Conservation (phyloP, 495 filamentous ascomycete genomes). For the Podospora didyma region DNA sequence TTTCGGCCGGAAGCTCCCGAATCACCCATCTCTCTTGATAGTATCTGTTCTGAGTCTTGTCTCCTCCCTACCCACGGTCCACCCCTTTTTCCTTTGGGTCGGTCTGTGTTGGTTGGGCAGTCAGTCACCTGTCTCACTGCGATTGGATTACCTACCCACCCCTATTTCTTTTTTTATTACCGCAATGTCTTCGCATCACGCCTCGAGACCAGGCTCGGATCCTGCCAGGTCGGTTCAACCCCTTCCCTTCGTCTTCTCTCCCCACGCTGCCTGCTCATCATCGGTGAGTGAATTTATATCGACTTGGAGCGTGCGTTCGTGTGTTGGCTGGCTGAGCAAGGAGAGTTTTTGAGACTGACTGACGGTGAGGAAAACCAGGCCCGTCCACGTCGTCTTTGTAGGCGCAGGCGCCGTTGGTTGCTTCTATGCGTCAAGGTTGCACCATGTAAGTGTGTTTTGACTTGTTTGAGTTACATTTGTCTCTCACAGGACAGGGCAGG, state of each 20-base stretch:
- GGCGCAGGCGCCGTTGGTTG: slow-evolving; percentile 57
- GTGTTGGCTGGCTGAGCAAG: no score
- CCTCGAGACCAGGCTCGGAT: slow-evolving; percentile 14
- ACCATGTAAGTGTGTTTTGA: slow-evolving; percentile 34
- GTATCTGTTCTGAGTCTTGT: no score
- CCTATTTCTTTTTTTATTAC: no score
- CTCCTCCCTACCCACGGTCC: no score
- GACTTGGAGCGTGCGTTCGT: no score
- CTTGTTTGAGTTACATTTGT: neutral
- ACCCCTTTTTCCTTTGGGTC: no score
- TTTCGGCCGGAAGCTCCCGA: no score
- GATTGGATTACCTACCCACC: neutral
- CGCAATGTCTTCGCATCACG: slow-evolving; percentile 13
- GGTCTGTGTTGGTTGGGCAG: no score
- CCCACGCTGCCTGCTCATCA: neutral
- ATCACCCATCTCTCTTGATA: no score
- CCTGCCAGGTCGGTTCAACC: slow-evolving; percentile 18
- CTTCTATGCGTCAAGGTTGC: slow-evolving; percentile 55
- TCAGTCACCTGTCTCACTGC: neutral
- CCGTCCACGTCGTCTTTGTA: slow-evolving; percentile 51
- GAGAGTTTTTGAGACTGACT: slow-evolving; percentile 10
- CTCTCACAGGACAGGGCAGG: neutral
- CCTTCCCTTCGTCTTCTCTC: neutral
- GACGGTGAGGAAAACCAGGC: slow-evolving; percentile 19
- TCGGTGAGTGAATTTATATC: no score